Evolutionary conservation across 495 filamentous ascomycete species (phyloP), one percentile per base, ranked within the genome.

Genomic region (Neurospora cerealis): DNA sequence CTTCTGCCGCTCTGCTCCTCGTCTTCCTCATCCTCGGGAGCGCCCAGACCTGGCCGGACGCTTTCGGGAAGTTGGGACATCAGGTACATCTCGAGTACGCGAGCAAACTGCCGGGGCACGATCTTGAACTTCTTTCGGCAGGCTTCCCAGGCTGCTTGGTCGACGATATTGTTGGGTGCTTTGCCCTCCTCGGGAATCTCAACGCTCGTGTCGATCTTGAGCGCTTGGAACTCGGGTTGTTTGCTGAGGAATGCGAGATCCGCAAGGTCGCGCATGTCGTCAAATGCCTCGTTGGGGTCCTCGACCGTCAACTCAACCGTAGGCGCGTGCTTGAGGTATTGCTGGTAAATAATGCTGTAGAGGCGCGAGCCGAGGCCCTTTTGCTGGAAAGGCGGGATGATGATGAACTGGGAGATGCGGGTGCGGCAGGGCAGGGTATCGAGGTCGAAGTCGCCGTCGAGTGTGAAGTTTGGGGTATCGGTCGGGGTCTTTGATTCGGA

Each of bases 271-370:
- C 96, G 90, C 62, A 99, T 85, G 73, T 94, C 90, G 80, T 97
- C 94, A 76, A 99, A 99, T 17, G 91, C 90, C 79, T 98, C 95
- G 78, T 94, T 98, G 0, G 96, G 96, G 77, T 98, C 95, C 82
- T 99, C 96, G 24, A 99, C 93, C 0, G 95, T 96, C 76, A 99
- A 86, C 80, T 99, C 96, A 69, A 87, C 83, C 37, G 92, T 89
- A 28, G 88, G 87, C 1, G 88, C 76, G 69, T 91, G 86, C 34
- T 85, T 80, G 73, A 90, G 84, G 78, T 92, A 92, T 74, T 87
- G 82, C 1, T 85, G 79, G 75, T 92, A 91, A 77, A 98, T 92
- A 42, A 89, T 85, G 71, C 88, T 89, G 85, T 98, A 99, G 71
- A 99, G 89, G 54, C 89, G 85, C 19, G 89, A 87, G 69, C 96